These are phyloP conservation scores for Viola pubescens DNA, from an alignment of 441 rosid species.

Conservation along the genomic window DNA sequence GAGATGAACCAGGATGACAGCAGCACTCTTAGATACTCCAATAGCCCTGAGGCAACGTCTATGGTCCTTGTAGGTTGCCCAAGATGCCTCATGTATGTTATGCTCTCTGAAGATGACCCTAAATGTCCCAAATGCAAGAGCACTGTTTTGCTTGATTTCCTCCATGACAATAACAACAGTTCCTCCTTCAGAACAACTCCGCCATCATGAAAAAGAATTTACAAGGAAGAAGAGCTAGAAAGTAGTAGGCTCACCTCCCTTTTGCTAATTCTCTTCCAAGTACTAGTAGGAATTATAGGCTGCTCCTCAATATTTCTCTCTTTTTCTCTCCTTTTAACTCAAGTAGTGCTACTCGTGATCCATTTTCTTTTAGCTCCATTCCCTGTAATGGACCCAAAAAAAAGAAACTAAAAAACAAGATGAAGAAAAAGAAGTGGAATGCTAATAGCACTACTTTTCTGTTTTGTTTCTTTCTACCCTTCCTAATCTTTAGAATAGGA, in stretches of 20 bases:
- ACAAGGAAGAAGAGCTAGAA: constrained; percentile 38
- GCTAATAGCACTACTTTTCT: constrained; percentile 36
- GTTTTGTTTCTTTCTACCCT: constrained; percentile 11
- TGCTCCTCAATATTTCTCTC: constrained; percentile 5
- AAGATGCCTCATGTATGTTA: constrained; percentile 92
- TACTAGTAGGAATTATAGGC: constrained; percentile 20
- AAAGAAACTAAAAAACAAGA: neutral
- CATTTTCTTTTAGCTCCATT: constrained; percentile 24
- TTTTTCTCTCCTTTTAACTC: constrained; percentile 13
- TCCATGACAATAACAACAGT: constrained; percentile 43
- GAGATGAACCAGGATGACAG: constrained; percentile 55
- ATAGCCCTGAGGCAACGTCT: constrained; percentile 78
- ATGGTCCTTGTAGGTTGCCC: constrained; percentile 97
- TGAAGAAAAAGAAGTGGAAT: constrained; percentile 31
- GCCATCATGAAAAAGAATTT: constrained; percentile 14
- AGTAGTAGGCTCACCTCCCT: neutral
- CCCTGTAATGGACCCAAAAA: neutral
- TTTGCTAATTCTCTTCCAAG: constrained; percentile 11
- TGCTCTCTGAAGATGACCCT: constrained; percentile 88
- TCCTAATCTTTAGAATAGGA: constrained; percentile 29
- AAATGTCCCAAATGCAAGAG: constrained; percentile 97
- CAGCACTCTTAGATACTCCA: constrained; percentile 25
- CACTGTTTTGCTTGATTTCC: constrained; percentile 89
- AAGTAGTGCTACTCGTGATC: constrained; percentile 66
- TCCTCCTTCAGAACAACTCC: constrained; percentile 10